Percentiles rank a stretch among this genome's conserved stretches.
Evolutionary conservation across 768 basidiomycete genomes (phyloP).

Genomic region (Calocybe gangraenosa): DNA sequence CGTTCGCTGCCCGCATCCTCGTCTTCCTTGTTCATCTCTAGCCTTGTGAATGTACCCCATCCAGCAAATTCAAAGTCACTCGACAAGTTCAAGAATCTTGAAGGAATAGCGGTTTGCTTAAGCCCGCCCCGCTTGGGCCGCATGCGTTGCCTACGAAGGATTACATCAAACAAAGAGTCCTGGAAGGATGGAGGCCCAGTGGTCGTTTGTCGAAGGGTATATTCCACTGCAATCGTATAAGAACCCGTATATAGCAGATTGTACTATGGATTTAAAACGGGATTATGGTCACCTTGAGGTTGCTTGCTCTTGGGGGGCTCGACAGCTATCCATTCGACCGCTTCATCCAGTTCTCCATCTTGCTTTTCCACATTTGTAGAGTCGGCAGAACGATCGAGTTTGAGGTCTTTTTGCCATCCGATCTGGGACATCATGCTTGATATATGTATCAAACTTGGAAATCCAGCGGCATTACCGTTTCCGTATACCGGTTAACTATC

Average conservation of each 20-base stretch:
- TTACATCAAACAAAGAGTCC: slow-evolving; percentile 48
- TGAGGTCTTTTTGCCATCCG: no score
- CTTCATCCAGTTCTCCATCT: background rate
- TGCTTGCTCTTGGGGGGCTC: slow-evolving; percentile 15
- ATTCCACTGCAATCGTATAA: background rate
- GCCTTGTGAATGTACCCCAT: slow-evolving; percentile 52
- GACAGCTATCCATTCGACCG: slow-evolving; percentile 22
- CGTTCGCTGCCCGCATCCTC: slow-evolving; percentile 26
- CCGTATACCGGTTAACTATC: no score
- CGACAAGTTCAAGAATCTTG: slow-evolving; percentile 57
- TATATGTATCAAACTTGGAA: no score
- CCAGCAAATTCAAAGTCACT: slow-evolving; percentile 72
- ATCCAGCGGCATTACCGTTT: no score
- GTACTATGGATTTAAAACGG: background rate
- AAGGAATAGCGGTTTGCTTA: slow-evolving; percentile 40
- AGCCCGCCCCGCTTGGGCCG: slow-evolving; percentile 39
- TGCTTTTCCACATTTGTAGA: no score
- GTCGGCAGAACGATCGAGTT: no score
- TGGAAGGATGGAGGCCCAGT: slow-evolving; percentile 32
- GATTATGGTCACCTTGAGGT: background rate
- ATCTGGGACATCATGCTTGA: no score
- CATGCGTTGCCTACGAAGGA: slow-evolving; percentile 56
- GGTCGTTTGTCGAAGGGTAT: background rate
- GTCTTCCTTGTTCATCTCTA: slow-evolving; percentile 44
- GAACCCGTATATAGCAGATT: background rate